Evolutionary conservation across 768 basidiomycete species (phyloP).

Genomic region (Calocybe indica): DNA sequence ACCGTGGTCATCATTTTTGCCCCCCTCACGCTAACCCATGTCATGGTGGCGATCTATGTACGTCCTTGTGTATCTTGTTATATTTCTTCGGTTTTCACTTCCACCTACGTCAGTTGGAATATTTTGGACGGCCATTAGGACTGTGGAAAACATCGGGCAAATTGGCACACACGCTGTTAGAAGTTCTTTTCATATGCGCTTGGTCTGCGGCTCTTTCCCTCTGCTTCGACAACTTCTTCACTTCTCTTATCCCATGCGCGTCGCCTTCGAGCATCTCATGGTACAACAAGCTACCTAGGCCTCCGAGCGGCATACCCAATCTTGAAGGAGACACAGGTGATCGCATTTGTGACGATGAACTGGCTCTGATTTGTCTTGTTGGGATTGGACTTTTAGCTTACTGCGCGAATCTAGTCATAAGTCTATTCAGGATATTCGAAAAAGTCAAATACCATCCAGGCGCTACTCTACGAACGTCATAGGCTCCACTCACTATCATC

Average conservation of each 20-base stretch:
- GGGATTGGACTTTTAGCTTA: conserved; percentile 75
- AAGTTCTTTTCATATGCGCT: conserved; percentile 88
- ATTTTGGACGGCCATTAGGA: conserved; percentile 89
- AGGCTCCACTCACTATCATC: background rate
- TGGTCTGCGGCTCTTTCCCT: conserved; percentile 90
- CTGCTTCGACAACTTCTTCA: conserved; percentile 90
- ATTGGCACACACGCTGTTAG: conserved; percentile 79
- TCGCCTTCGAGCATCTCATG: conserved; percentile 53
- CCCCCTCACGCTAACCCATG: conserved; percentile 76
- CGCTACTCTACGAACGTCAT: conserved; percentile 13
- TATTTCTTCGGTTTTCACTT: background rate
- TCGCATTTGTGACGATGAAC: conserved; percentile 66
- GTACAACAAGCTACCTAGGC: conserved; percentile 67
- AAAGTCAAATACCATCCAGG: conserved; percentile 74
- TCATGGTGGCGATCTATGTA: conserved; percentile 83
- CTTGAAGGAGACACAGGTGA: conserved; percentile 44
- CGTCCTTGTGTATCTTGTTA: conserved; percentile 18
- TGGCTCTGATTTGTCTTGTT: conserved; percentile 74
- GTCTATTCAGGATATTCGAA: conserved; percentile 81
- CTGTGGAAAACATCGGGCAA: conserved; percentile 87
- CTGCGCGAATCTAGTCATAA: conserved; percentile 80
- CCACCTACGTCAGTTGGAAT: conserved; percentile 61
- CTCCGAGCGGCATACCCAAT: conserved; percentile 35
- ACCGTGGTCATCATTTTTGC: conserved; percentile 84
- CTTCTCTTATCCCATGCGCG: conserved; percentile 76